Evolutionary conservation across 805 yeast species (phyloP).

Genomic region (Saturnispora halmiae): DNA sequence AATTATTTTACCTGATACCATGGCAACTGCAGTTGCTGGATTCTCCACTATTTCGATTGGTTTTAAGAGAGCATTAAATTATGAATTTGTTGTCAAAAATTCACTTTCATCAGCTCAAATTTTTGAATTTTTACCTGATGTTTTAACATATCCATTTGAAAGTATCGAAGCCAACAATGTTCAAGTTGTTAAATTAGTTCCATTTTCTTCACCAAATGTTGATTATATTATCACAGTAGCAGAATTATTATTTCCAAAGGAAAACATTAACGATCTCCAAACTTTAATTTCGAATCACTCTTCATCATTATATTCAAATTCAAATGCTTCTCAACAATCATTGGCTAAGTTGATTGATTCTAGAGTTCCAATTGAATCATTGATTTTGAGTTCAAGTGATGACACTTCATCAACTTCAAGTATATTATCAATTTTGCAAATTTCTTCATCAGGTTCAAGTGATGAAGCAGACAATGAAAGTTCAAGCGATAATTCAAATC

Average conservation of each 20-base stretch:
- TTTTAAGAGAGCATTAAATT: constrained; percentile 69
- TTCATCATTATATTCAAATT: constrained; percentile 56
- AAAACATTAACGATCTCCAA: constrained; percentile 41
- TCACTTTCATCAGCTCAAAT: constrained; percentile 76
- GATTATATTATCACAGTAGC: constrained; percentile 81
- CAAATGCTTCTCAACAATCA: constrained; percentile 43
- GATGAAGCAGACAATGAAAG: constrained; percentile 2
- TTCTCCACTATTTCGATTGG: constrained; percentile 62
- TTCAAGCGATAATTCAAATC: not conserved
- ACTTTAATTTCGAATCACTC: constrained; percentile 37
- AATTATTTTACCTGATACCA: constrained; percentile 57
- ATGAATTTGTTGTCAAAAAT: constrained; percentile 69
- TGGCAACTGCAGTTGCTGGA: constrained; percentile 33
- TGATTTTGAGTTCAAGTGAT: constrained; percentile 19
- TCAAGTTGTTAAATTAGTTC: constrained; percentile 61
- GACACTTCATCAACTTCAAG: constrained; percentile 2
- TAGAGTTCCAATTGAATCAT: constrained; percentile 49
- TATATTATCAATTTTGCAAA: constrained; percentile 5
- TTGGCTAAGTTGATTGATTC: constrained; percentile 68
- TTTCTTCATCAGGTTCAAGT: constrained; percentile 9
- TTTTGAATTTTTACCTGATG: constrained; percentile 74
- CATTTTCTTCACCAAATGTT: constrained; percentile 49
- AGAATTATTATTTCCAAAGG: constrained; percentile 67
- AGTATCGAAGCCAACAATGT: constrained; percentile 30
- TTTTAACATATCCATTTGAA: constrained; percentile 53